These are phyloP conservation scores for Simmondsia chinensis DNA, from an alignment of 148 eudicot species.

Conservation along the genomic window DNA sequence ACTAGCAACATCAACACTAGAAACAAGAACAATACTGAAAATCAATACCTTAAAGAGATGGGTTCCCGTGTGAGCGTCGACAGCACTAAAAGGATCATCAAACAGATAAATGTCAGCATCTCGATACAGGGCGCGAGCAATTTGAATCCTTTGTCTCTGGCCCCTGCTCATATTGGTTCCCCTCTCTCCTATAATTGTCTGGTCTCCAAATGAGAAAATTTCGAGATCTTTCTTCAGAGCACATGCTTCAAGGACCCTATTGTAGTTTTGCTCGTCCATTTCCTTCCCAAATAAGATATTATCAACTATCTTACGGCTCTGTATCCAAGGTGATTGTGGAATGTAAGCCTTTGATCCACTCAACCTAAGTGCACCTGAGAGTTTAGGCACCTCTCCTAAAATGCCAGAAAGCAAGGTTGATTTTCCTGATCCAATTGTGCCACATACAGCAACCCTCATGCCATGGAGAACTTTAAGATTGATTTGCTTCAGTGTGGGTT, in stretches of 20 bases:
- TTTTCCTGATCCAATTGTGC: constrained; percentile 57
- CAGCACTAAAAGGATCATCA: constrained; percentile 68
- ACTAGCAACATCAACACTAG: no score
- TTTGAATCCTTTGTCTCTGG: constrained; percentile 56
- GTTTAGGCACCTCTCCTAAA: constrained; percentile 37
- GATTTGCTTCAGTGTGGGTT: constrained; percentile 32
- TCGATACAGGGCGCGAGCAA: constrained; percentile 49
- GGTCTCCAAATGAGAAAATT: constrained; percentile 41
- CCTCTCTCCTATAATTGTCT: constrained; percentile 48
- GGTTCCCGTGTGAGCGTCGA: constrained; percentile 62
- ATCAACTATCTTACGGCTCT: constrained; percentile 43
- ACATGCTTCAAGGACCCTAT: constrained; percentile 46
- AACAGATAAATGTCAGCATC: constrained; percentile 49
- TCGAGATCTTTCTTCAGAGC: constrained; percentile 47
- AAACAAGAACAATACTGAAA: no score
- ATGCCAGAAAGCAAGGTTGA: constrained; percentile 46
- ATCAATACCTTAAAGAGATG: constrained; percentile 49
- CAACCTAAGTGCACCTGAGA: constrained; percentile 28
- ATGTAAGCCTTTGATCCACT: constrained; percentile 48
- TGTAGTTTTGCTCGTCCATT: constrained; percentile 34
- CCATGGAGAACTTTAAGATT: constrained; percentile 31
- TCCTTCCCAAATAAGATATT: constrained; percentile 39
- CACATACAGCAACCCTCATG: constrained; percentile 57
- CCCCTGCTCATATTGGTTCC: constrained; percentile 72
- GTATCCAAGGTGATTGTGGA: constrained; percentile 57